Evolutionary conservation across 345 rosid genomes (phyloP), one percentile per base, ranked within the genome.

Genomic region (Syzygium grande): DNA sequence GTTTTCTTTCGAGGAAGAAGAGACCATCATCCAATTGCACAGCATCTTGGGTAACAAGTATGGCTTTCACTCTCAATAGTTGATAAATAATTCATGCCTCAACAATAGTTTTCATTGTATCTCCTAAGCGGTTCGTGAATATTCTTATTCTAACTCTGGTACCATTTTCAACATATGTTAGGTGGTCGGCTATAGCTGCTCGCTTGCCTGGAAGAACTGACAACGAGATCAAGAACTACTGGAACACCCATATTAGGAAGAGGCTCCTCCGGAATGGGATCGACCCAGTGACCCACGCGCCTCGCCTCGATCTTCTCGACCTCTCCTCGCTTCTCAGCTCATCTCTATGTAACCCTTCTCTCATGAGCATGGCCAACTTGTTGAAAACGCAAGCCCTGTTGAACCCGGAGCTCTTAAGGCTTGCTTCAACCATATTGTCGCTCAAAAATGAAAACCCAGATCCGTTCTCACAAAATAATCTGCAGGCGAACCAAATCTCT

Each of bases 171-270:
- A 43, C 58, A 59, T 46, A n/a, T 22, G 90, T 88, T 88, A 98
- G 99, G 93, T 98, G 99, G 99, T 96, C 99, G 5, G 99, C 98
- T 9, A 98, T 98, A 91, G 99, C 99, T 38, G 97, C 95, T 91
- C 96, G 98, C n/a, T 91, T 98, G 90, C 99, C 99, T 1, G 99
- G 99, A 86, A 94, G 99, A 89, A 96, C 99, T 2, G 99, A 98
- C 86, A 98, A 98, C 53, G 99, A 98, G 91, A 95, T 98, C 86
- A 98, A 98, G 92, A 98, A 98, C 86, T 94, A 93, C 86, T 98
- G 99, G 99, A 96, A 98, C 93, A 98, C 99, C 43, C 98, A 93
- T 68, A 95, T 96, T 52, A 92, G 98, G 30, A 98, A 96, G 89
- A 93, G 98, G 92, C 98, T 98, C 22, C 93, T 95, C 8, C 90